phyloP scores from a whole-genome alignment of 2,329 filamentous ascomycete species.

The Mariannaea sp. region DNA sequence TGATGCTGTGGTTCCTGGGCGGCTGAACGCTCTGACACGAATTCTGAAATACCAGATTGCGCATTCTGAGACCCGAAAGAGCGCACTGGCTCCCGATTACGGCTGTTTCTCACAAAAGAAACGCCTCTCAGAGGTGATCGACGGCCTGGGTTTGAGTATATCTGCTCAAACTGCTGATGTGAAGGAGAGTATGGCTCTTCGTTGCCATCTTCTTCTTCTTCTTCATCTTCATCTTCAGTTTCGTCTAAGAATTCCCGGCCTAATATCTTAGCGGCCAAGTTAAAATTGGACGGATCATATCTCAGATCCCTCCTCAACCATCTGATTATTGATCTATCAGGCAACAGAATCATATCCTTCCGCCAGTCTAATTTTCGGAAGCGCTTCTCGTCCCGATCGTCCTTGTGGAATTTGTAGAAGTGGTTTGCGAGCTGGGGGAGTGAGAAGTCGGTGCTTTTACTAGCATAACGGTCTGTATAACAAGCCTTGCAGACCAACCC shows the following conservation, averaged over 20 bases:
- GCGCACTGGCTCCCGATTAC: too few relatives aligned
- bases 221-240: too few relatives aligned
- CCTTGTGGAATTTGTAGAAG: conserved; percentile 54
- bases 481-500: conserved; percentile 62
- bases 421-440: conserved; percentile 64
- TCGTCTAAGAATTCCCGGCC: conserved; percentile 43
- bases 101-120: too few relatives aligned
- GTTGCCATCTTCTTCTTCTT: too few relatives aligned
- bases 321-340: conserved; percentile 41
- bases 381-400: conserved; percentile 33
- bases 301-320: conserved; percentile 37
- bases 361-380: conserved; percentile 49
- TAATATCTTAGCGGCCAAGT: conserved; percentile 47
- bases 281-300: conserved; percentile 41
- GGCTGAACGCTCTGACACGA: too few relatives aligned
- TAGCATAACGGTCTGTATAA: conserved; percentile 44
- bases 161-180: too few relatives aligned
- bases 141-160: too few relatives aligned
- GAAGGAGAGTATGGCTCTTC: too few relatives aligned
- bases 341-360: conserved; percentile 52
- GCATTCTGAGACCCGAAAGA: too few relatives aligned
- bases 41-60: too few relatives aligned
- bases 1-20: not conserved
- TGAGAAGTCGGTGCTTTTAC: conserved; percentile 50
- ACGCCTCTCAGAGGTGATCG: too few relatives aligned